Base-by-base conservation (phyloP, 345 rosid genomes). In the Pugionium dolabratum region DNA sequence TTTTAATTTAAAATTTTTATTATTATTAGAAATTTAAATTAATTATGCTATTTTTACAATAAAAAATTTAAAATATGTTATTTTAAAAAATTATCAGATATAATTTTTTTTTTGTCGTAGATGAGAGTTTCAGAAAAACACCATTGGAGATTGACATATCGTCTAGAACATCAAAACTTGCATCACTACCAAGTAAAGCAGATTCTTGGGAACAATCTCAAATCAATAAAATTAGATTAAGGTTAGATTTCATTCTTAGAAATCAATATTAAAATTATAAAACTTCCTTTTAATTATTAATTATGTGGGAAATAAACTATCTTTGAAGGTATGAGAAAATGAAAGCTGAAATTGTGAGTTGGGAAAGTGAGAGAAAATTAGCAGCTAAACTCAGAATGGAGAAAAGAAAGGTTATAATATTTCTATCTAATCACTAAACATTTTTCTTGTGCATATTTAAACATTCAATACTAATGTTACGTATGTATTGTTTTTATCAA, bases 321-420 rank as follows among this genome's bases (percentile, higher is more conserved):
- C 7, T 3, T 79, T 69, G 64, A 81, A 89, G 92, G 92, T 80
- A 74, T 54, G 91, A 89, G 75, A 84, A 79, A 47, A 59, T 69
- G 77, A 85, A 80, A 70, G 74, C 83, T 33, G 64, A 80, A 10
- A 79, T 89, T 67, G 62, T 80, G 71, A 76, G 64, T 2, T 85
- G 96, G 98, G 89, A 87, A 84, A 81, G 80, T 6, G 81, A 83
- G 48, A 89, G 77, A 83, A 89, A 85, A 76, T 58, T 62, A 70
- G 78, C 72, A 66, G 86, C 84, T 55, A 83, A 62, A 59, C 80
- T 73, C 32, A 75, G 58, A 58, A 77, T 80, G 82, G 95, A 89
- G 51, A 79, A 66, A 75, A 83, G 63, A 76, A 80, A 78, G 95
- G 96, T 89, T 30, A 7, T 8, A 18, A 18, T 18, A 9, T 18